Evolutionary conservation across 2,329 filamentous ascomycete species (phyloP).

Genomic region (Aspergillus sp.): DNA sequence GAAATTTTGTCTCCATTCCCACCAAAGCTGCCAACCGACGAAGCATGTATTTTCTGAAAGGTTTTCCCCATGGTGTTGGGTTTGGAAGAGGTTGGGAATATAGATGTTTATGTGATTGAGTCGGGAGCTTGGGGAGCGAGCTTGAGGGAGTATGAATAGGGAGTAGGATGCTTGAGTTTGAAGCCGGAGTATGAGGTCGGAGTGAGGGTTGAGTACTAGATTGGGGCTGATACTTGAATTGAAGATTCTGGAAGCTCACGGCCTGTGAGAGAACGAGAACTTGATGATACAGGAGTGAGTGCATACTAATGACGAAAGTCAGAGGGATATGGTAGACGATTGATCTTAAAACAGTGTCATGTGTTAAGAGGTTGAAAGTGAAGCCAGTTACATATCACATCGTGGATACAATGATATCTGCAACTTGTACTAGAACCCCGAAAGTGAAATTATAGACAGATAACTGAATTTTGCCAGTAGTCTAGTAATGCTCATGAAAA

Average conservation of each 20-base stretch:
- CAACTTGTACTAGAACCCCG: not conserved
- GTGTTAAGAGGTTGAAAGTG: not conserved
- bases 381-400: not conserved
- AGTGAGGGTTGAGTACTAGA: not conserved
- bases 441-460: constrained; percentile 3
- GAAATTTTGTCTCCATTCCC: constrained; percentile 56
- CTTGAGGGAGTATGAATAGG: too few relatives aligned
- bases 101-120: too few relatives aligned
- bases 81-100: too few relatives aligned
- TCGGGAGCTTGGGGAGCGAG: too few relatives aligned
- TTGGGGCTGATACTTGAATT: too few relatives aligned
- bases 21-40: constrained; percentile 58
- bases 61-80: constrained; percentile 34
- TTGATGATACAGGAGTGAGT: not conserved
- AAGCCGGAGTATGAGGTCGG: not conserved
- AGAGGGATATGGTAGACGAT: not conserved
- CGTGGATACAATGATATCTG: too few relatives aligned
- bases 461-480: not conserved
- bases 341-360: not conserved
- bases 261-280: not conserved
- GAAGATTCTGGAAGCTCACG: not conserved
- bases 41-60: constrained; percentile 56
- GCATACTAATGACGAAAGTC: not conserved
- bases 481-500: constrained; percentile 1
- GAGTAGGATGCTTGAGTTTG: not conserved